Conservation (phyloP, 2,329 filamentous ascomycete genomes). For the Botrytis fragariae region DNA sequence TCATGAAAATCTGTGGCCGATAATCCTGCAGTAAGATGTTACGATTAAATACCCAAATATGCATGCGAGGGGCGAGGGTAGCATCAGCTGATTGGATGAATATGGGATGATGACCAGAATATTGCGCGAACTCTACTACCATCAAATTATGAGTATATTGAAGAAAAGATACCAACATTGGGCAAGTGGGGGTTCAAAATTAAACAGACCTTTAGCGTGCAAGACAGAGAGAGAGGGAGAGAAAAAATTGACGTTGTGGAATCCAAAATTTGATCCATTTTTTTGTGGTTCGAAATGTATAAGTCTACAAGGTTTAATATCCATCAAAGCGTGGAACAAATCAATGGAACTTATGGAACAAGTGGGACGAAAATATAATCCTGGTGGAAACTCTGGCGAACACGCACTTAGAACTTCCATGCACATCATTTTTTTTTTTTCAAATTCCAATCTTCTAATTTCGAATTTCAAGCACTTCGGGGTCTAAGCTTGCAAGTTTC, state of each 20-base stretch:
- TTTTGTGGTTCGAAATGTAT: background rate
- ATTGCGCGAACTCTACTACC: background rate
- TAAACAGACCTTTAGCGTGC: background rate
- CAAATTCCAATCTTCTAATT: background rate
- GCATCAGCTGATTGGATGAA: background rate
- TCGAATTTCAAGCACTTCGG: background rate
- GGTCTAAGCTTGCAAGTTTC: conserved; percentile 15
- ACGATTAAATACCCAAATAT: background rate
- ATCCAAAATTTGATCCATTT: conserved; percentile 10
- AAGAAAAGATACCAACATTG: background rate
- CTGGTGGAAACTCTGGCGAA: conserved; percentile 6
- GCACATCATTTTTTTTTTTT: conserved; percentile 9
- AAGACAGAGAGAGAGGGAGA: background rate
- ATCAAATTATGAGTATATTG: background rate
- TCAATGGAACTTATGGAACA: conserved; percentile 11
- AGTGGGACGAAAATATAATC: conserved; percentile 14
- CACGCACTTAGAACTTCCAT: conserved; percentile 1
- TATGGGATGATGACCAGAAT: background rate
- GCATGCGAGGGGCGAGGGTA: background rate
- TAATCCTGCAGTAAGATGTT: background rate
- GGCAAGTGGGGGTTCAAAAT: background rate
- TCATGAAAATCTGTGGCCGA: background rate
- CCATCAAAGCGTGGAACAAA: conserved; percentile 7
- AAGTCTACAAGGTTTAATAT: background rate
- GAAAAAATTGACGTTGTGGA: conserved; percentile 8